Evolutionary conservation across 2,329 filamentous ascomycete species (phyloP).

Genomic region (Pezicula rhizophila): DNA sequence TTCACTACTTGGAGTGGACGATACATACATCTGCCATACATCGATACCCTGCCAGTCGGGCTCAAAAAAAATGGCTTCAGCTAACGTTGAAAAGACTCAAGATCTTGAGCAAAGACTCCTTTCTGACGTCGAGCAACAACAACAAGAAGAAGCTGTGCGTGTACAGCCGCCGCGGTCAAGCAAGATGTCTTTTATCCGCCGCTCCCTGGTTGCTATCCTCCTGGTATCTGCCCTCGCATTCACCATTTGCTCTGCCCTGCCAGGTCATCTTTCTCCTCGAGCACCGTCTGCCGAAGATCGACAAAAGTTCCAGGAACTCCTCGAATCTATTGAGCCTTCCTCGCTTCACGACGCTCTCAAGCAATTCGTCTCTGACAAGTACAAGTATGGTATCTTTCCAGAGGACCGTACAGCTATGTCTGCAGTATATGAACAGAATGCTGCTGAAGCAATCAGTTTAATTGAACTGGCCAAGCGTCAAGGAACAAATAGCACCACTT

Average conservation of each 20-base stretch:
- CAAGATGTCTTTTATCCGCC: conserved; percentile 34
- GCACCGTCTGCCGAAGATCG: conserved; percentile 13
- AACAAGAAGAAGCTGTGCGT: neutral
- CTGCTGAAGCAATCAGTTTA: conserved; percentile 55
- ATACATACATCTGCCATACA: too few relatives aligned
- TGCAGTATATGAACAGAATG: conserved; percentile 54
- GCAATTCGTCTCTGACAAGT: conserved; percentile 54
- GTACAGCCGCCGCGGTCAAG: neutral
- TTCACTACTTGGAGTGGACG: too few relatives aligned
- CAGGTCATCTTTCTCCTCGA: conserved; percentile 16
- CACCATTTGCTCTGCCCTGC: conserved; percentile 29
- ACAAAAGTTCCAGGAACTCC: conserved; percentile 44
- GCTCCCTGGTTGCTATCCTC: conserved; percentile 29
- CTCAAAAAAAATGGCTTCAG: conserved; percentile 8
- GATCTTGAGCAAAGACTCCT: conserved; percentile 7
- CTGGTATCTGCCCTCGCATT: conserved; percentile 27
- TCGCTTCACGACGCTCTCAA: conserved; percentile 63
- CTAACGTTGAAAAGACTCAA: conserved; percentile 14
- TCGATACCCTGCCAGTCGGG: too few relatives aligned
- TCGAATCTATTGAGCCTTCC: conserved; percentile 50
- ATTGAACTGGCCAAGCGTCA: conserved; percentile 61
- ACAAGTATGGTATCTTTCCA: conserved; percentile 62
- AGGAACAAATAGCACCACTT: conserved; percentile 23
- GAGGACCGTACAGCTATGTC: conserved; percentile 59
- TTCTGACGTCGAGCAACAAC: neutral